These are phyloP conservation scores for Elongisporangium undulatum DNA, from an alignment of 352 stramenopile species.

Conservation along the genomic window DNA sequence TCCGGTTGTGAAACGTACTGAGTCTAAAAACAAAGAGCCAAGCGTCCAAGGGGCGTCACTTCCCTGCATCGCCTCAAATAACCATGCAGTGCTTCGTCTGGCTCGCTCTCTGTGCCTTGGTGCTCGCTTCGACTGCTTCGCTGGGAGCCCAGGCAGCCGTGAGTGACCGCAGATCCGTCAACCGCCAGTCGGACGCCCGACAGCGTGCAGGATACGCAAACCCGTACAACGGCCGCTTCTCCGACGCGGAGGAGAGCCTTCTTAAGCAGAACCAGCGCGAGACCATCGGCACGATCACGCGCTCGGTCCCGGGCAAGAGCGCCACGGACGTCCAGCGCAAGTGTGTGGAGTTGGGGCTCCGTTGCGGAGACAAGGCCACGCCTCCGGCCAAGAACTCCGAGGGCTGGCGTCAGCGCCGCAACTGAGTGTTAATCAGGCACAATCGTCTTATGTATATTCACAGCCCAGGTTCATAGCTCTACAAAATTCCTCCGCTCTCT, in stretches of 20 bases:
- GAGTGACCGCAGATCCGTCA: slow-evolving; percentile 1
- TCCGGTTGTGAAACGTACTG: too few species aligned
- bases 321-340: slow-evolving; percentile 37
- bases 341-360: slow-evolving; percentile 50
- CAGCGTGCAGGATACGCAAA: not conserved
- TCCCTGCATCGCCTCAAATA: too few species aligned
- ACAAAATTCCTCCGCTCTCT: too few species aligned
- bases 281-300: slow-evolving; percentile 26
- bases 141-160: too few species aligned
- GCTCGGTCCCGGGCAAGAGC: slow-evolving; percentile 24
- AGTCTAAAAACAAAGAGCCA: too few species aligned
- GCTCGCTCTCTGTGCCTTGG: not conserved
- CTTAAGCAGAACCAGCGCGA: slow-evolving; percentile 37
- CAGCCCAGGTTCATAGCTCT: too few species aligned
- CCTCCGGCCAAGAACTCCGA: slow-evolving; percentile 34
- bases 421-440: too few species aligned
- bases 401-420: slow-evolving; percentile 22
- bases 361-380: slow-evolving; percentile 28
- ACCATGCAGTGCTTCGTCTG: too few species aligned
- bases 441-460: too few species aligned
- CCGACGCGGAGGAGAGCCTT: slow-evolving; percentile 44
- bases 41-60: too few species aligned
- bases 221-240: slow-evolving; percentile 33
- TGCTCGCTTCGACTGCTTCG: not conserved
- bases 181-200: slow-evolving; percentile 8